Conservation (phyloP, 2,329 filamentous ascomycete species). For the Didymella keratinophila region DNA sequence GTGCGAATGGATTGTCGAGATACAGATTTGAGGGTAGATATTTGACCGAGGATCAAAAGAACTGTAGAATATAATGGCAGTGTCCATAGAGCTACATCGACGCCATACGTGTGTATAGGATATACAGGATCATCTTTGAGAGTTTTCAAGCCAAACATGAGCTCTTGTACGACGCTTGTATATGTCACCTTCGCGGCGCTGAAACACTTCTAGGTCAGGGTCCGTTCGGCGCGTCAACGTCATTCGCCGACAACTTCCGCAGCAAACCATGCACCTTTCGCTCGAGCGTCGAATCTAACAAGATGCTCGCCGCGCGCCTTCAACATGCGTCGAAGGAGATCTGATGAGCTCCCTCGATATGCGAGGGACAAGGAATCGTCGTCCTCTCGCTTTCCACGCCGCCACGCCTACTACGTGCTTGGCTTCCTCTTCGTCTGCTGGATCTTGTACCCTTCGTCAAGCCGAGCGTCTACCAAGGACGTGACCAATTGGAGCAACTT, state of each 20-base stretch:
- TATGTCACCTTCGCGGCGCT: not conserved
- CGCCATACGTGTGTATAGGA: not conserved
- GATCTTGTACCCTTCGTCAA: slow-evolving; percentile 34
- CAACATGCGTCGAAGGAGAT: slow-evolving; percentile 47
- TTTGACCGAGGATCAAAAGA: not conserved
- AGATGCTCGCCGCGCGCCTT: slow-evolving; percentile 11
- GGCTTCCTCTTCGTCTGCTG: slow-evolving; percentile 42
- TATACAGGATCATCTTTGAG: not conserved
- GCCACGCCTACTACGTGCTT: slow-evolving; percentile 38
- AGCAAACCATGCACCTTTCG: not conserved
- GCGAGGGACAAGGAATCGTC: slow-evolving; percentile 24
- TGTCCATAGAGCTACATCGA: not conserved
- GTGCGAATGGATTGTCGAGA: slow-evolving; percentile 69
- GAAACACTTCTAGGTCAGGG: slow-evolving; percentile 9
- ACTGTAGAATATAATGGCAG: not conserved
- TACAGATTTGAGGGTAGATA: not conserved
- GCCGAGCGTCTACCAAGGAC: slow-evolving; percentile 16
- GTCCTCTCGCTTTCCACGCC: slow-evolving; percentile 38
- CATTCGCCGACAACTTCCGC: slow-evolving; percentile 10
- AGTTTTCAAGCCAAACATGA: not conserved
- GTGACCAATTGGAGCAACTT: slow-evolving; percentile 48
- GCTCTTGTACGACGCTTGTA: slow-evolving; percentile 2
- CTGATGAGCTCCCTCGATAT: slow-evolving; percentile 47
- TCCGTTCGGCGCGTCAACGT: slow-evolving; percentile 3
- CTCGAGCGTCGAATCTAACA: not conserved